phyloP scores from a whole-genome alignment of 78 protist species.

The Dictyostelium citrinum region DNA sequence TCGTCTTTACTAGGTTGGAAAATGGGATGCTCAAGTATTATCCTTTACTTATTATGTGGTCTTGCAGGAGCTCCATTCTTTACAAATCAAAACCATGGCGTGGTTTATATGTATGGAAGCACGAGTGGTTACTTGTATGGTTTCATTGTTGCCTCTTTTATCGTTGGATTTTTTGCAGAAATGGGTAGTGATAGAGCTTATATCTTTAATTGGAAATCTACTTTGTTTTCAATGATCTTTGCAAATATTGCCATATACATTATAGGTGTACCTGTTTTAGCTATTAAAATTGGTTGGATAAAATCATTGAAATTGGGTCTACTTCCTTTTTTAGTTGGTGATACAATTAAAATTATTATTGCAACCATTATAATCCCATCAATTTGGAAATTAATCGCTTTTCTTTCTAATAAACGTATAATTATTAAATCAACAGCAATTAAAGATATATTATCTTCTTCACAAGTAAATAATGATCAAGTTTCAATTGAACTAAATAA shows the following conservation, averaged over 20 bases:
- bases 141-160: slow-evolving; percentile 15
- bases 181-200: slow-evolving; percentile 43
- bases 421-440: background rate
- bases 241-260: slow-evolving; percentile 30
- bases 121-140: slow-evolving; percentile 54
- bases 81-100: background rate
- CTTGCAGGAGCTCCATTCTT: slow-evolving; percentile 59
- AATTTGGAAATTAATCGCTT: slow-evolving; percentile 40
- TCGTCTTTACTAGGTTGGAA: slow-evolving; percentile 54
- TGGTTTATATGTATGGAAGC: background rate
- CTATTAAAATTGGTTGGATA: background rate
- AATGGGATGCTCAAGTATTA: slow-evolving; percentile 18
- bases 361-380: slow-evolving; percentile 13
- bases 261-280: slow-evolving; percentile 36
- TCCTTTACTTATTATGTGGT: slow-evolving; percentile 19
- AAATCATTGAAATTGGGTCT: background rate
- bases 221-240: slow-evolving; percentile 19
- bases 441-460: background rate
- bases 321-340: slow-evolving; percentile 47
- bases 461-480: background rate
- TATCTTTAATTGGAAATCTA: slow-evolving; percentile 26
- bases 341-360: slow-evolving; percentile 9
- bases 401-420: slow-evolving; percentile 5
- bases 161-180: slow-evolving; percentile 26
- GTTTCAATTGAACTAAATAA: background rate